Evolutionary conservation across 148 eudicot genomes (phyloP), one percentile per base, ranked within the genome.

Genomic region (Amaranthus hypochondriacus): DNA sequence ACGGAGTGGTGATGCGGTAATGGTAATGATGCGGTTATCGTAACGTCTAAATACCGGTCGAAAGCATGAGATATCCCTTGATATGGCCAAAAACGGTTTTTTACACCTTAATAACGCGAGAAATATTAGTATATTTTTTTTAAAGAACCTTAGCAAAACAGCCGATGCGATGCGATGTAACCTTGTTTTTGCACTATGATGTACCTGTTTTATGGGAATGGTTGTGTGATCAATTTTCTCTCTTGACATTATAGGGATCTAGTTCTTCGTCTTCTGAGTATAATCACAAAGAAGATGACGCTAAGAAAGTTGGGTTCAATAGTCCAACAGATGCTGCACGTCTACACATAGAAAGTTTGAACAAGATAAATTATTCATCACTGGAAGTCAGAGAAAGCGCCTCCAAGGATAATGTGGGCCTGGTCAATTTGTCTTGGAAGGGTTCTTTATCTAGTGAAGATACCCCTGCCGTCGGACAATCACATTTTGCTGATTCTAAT

Each of bases 221-320:
- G 49, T 50, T 67, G 10, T 67, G 56, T 50, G 56, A 50, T 50
- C 5, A 50, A 49, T 18, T 28, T 28, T 63, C 56, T 49, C n/a
- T 50, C 28, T 51, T 56, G 51, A 68, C 69, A 74, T 42, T 78
- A 63, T 66, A 93, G 96, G 81, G 73, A 56, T 66, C 87, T 61
- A 77, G 73, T 72, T 79, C 77, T 48, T 71, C 80, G 51, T 69
- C 59, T 43, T 81, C 66, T 49, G 81, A 64, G 54, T 66, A 82
- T 21, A 61, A 81, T 51, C 80, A 81, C 73, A 83, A 80, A 56
- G 57, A 67, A 61, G 68, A 69, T 79, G 68, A 72, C 57, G 52
- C 79, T 63, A 73, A n/a, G 51, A 67, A 72, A 74, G 71, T 62
- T 77, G 86, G 77, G 48, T 11, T 52, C 58, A 56, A 52, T 56